Evolutionary conservation across 2,329 filamentous ascomycete genomes (phyloP), one percentile per base, ranked within the genome.

Genomic region (Diatrype stigma): DNA sequence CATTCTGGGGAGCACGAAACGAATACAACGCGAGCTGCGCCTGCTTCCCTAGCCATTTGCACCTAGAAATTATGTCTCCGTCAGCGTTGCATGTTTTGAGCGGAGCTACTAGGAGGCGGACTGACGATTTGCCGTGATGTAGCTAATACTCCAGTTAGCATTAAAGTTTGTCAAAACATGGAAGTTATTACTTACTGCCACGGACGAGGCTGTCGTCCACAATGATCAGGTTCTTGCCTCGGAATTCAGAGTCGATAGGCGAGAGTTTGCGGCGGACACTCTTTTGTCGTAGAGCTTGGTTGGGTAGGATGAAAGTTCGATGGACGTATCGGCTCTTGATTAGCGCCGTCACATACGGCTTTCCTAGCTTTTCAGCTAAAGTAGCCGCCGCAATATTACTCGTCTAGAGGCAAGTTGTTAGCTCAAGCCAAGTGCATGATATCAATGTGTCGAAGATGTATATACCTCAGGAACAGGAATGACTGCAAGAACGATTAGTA

Each of bases 281-380:
- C 40, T 42, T 42, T 3, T 42, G 19, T 10, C 40, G 40, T 6
- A 35, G 11, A 17, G 7, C 1, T 32, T 35, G 40, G 19, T 42
- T 22, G 19, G 40, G 34, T 34, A 42, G 46, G 40, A 42, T 42
- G 40, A 42, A 42, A 22, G 40, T 22, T 10, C 40, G 40, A 17
- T 22, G 19, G 53, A 95, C 87, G 67, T 95, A 95, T 48, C 89
- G 81, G 70, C 95, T 95, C 78, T 94, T 95, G 57, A 96, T 85
- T 61, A 96, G 93, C 2, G 85, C 91, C 64, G 89, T 87, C 52
- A 81, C 86, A 63, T 88, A 90, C 1, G 88, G 87, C 67, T 90
- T 91, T 59, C 84, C 80, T 17, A 96, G 78, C 38, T 82, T 78
- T 62, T 85, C 81, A n/a, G 90, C 86, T 23, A 96, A 80, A 45